phyloP scores from a whole-genome alignment of 23 red algal species.

The Agarophyton chilense region DNA sequence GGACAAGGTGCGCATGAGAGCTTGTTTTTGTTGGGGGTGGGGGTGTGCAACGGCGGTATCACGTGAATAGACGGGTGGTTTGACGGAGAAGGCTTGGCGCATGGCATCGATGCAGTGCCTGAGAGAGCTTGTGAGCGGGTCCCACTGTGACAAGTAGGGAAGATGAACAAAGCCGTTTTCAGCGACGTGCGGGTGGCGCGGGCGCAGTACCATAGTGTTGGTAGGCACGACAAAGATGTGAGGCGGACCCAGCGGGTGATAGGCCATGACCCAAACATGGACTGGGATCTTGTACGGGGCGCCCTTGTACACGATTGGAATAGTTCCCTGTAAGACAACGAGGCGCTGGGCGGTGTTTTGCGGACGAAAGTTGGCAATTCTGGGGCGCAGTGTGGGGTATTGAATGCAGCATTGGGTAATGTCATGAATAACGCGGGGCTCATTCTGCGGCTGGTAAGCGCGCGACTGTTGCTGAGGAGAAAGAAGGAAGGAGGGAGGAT shows the following conservation, averaged over 20 bases:
- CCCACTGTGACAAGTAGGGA: constrained; percentile 45
- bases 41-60: not conserved
- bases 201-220: constrained; percentile 31
- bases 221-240: constrained; percentile 36
- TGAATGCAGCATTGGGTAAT: constrained; percentile 36
- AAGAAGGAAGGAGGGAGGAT: not conserved
- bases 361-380: not conserved
- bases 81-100: constrained; percentile 43
- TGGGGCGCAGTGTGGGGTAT: constrained; percentile 25
- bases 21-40: not conserved
- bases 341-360: constrained; percentile 10
- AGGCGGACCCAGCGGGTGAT: constrained; percentile 35
- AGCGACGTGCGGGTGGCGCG: constrained; percentile 31
- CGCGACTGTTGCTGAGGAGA: constrained; percentile 12
- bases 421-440: constrained; percentile 48
- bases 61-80: constrained; percentile 40
- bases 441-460: constrained; percentile 39
- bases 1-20: constrained; percentile 7
- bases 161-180: constrained; percentile 37
- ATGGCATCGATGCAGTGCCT: constrained; percentile 25
- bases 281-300: constrained; percentile 43
- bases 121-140: constrained; percentile 25
- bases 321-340: constrained; percentile 16
- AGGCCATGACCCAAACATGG: constrained; percentile 32
- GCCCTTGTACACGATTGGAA: constrained; percentile 48